Evolutionary conservation across 305 asterid genomes (phyloP).

Genomic region (Lippia alba): DNA sequence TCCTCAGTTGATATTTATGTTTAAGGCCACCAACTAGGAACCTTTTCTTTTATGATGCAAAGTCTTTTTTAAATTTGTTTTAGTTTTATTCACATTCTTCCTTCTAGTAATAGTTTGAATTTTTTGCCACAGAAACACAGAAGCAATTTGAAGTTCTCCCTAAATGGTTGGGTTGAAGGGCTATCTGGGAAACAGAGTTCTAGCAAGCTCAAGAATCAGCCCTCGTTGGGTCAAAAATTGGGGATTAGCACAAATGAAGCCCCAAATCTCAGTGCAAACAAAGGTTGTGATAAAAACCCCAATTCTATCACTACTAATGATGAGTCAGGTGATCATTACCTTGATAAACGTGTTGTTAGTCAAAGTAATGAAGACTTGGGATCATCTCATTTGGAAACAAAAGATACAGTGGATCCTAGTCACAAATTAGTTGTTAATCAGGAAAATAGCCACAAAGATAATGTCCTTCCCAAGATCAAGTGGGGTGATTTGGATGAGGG

Average conservation of each 20-base stretch:
- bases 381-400: slow-evolving; percentile 39
- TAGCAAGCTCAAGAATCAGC: slow-evolving; percentile 40
- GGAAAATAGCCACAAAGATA: slow-evolving; percentile 44
- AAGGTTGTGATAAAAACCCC: slow-evolving; percentile 38
- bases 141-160: slow-evolving; percentile 71
- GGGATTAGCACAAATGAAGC: slow-evolving; percentile 39
- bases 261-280: slow-evolving; percentile 45
- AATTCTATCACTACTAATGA: slow-evolving; percentile 45
- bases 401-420: slow-evolving; percentile 36
- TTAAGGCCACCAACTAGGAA: slow-evolving; percentile 18
- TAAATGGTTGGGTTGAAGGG: slow-evolving; percentile 75
- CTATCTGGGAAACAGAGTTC: slow-evolving; percentile 55
- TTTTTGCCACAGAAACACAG: slow-evolving; percentile 77
- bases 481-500: slow-evolving; percentile 97
- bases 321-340: slow-evolving; percentile 42
- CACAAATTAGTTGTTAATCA: slow-evolving; percentile 44
- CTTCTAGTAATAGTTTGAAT: slow-evolving; percentile 34
- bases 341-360: slow-evolving; percentile 59
- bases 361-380: slow-evolving; percentile 49
- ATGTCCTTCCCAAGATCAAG: slow-evolving; percentile 68
- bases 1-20: slow-evolving; percentile 13
- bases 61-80: slow-evolving; percentile 20
- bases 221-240: slow-evolving; percentile 40
- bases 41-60: slow-evolving; percentile 1
- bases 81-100: slow-evolving; percentile 24